Evolutionary conservation across 2,329 filamentous ascomycete species (phyloP), one percentile per base, ranked within the genome.

Genomic region (Akanthomyces lecanii): DNA sequence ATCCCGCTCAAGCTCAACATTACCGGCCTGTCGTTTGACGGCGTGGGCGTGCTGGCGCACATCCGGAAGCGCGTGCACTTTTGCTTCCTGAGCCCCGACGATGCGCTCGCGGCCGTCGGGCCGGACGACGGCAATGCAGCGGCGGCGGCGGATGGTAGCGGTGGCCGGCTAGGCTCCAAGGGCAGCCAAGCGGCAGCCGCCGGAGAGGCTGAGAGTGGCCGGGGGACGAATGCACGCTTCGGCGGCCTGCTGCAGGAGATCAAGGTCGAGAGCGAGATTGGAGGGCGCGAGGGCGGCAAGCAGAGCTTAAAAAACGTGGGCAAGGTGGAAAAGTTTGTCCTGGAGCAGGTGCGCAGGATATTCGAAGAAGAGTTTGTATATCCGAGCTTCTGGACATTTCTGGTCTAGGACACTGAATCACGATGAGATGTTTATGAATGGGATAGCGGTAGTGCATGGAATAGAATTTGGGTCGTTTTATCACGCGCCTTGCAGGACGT

Each of bases 341-440:
- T 99, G 64, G 94, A 98, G 74, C 94, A 98, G 77, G 95, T 99
- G 66, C 87, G 94, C 73, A 86, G 92, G 71, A 98, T 99, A 69
- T 98, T 99, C 71, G 95, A 99, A 77, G 95, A 98, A 73, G 95
- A 99, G 75, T 95, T 98, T 78, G 93, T 98, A 66, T 98, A 96
- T 78, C 95, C 95, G 51, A 97, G 93, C 76, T 98, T 96, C 76
- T 98, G 94, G 93, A 98, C 94, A 0, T 97, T 98, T 75, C 79
- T 99, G 70, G 89, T 98, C 51, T 97, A 76, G 57, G 56, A 23
- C 38, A 62, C 28, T 51, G 11, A 28, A 10, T 28, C 12, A 11
- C 25, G 0, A 53, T 38, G 25, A 25, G 16, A 23, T 52, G 23
- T 44, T 16, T 25, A 51, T 30, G 16, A 33, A 23, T 52, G 28